A percentile compares a stretch with the other conserved stretches of the same genome.
These are phyloP conservation scores for Dioscorea alata DNA, from an alignment of 106 monocot species.

Conservation along the genomic window DNA sequence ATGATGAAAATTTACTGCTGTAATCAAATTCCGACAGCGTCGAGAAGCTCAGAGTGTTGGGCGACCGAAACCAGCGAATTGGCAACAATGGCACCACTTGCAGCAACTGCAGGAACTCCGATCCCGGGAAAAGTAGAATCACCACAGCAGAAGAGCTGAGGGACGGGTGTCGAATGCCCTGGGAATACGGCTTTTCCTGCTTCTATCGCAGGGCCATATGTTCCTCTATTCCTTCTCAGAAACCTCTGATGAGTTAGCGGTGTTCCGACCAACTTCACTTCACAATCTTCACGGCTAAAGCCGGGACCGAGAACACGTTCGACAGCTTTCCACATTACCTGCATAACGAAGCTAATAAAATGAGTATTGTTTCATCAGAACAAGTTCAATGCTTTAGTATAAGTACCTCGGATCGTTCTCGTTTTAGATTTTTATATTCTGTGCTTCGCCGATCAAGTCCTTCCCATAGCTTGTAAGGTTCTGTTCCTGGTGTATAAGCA, in stretches of 20 bases:
- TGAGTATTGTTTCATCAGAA: not conserved
- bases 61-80: constrained; percentile 76
- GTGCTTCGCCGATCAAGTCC: constrained; percentile 75
- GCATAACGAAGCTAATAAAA: not conserved
- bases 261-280: constrained; percentile 82
- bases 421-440: constrained; percentile 71
- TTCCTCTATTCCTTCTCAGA: constrained; percentile 85
- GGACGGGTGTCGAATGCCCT: constrained; percentile 79
- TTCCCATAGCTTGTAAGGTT: constrained; percentile 84
- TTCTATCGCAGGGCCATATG: constrained; percentile 84
- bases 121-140: constrained; percentile 97
- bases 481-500: constrained; percentile 93
- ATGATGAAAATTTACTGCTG: no score
- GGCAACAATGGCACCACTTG: constrained; percentile 94
- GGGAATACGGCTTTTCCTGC: constrained; percentile 85
- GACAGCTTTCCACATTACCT: constrained; percentile 95
- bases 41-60: constrained; percentile 74
- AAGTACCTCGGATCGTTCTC: constrained; percentile 81
- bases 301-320: constrained; percentile 72
- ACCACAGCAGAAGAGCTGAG: constrained; percentile 86
- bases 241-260: constrained; percentile 84
- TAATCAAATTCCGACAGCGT: constrained; percentile 77
- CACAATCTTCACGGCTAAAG: constrained; percentile 69
- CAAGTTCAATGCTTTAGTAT: not conserved
- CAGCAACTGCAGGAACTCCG: constrained; percentile 91